Evolutionary conservation across 2,329 filamentous ascomycete species (phyloP), one percentile per base, ranked within the genome.

Genomic region (Aureobasidium vineae): DNA sequence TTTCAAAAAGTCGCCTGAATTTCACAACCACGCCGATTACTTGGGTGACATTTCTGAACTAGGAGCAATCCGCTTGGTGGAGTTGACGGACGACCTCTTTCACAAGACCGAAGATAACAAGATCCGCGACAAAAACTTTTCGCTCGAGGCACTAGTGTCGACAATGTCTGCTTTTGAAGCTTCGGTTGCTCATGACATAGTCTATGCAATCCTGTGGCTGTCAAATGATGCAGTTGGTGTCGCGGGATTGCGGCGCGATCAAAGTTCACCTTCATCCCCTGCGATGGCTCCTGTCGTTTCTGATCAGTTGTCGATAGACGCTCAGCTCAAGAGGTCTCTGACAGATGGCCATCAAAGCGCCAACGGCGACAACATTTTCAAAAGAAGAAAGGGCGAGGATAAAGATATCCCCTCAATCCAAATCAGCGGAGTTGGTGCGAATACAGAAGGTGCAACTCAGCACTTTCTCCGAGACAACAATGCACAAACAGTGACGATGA

Each of bases 121-220:
- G 26, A 64, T 64, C 19, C 36, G 54, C 3, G 54, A 59, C 23
- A 59, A 59, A 21, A 59, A 59, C 38, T 59, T 59, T 15, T 59
- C 54, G 54, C 61, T 64, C 13, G 49, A 49, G n/a, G 49, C 61
- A 19, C 16, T 64, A 13, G 41, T 64, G 21, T 53, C 43, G 8
- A 64, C 45, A 21, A 52, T 64, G 61, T 52, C 66, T 45, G 43
- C 66, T 2, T 67, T 67, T 19, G 49, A 67, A 49, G 57, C 66
- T 28, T 54, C 49, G 13, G 49, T 64, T 43, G 33, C 45, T 21
- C 66, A 66, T 31, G 66, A 68, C 26, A 66, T 53, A 10, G 52
- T 68, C 15, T 68, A 68, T 38, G 66, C 66, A 2, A 50, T 68
- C 15, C 43, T 68, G n/a, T 68, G 59, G 52, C 53, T 68, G 7